Evolutionary conservation across 306 rosid species (phyloP).

Genomic region (Fragaria ananassa): DNA sequence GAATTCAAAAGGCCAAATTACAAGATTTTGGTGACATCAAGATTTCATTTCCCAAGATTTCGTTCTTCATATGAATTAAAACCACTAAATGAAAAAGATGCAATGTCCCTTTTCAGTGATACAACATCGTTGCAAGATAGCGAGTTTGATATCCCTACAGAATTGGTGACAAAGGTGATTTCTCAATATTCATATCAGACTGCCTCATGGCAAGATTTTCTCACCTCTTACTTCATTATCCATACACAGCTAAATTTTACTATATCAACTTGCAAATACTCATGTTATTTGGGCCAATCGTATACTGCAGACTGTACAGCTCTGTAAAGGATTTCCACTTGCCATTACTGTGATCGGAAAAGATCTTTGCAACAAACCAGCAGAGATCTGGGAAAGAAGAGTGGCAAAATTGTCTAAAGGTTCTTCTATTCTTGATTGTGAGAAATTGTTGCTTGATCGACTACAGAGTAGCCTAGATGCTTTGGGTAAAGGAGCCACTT

Average conservation of each 20-base stretch:
- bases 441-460: conserved; percentile 3
- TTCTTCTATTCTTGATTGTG: conserved; percentile 25
- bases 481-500: conserved; percentile 1
- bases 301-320: neutral
- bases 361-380: conserved; percentile 23
- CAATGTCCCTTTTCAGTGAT: conserved; percentile 24
- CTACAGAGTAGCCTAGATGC: conserved; percentile 1
- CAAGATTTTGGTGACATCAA: conserved; percentile 28
- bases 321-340: conserved; percentile 47
- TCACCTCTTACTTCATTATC: too few species aligned
- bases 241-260: too few species aligned
- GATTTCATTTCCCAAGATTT: conserved; percentile 21
- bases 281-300: too few species aligned
- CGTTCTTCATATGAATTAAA: conserved; percentile 20
- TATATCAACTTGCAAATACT: too few species aligned
- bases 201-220: too few species aligned
- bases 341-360: conserved; percentile 42
- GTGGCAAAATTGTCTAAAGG: conserved; percentile 25
- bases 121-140: conserved; percentile 27
- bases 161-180: conserved; percentile 40
- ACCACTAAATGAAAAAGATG: conserved; percentile 31
- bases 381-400: conserved; percentile 25
- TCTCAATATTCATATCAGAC: conserved; percentile 18
- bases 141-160: conserved; percentile 16
- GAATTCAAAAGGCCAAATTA: conserved; percentile 22